Evolutionary conservation across 2,329 filamentous ascomycete species (phyloP), one percentile per base, ranked within the genome.

Genomic region (Aspergillus eucalypticola): DNA sequence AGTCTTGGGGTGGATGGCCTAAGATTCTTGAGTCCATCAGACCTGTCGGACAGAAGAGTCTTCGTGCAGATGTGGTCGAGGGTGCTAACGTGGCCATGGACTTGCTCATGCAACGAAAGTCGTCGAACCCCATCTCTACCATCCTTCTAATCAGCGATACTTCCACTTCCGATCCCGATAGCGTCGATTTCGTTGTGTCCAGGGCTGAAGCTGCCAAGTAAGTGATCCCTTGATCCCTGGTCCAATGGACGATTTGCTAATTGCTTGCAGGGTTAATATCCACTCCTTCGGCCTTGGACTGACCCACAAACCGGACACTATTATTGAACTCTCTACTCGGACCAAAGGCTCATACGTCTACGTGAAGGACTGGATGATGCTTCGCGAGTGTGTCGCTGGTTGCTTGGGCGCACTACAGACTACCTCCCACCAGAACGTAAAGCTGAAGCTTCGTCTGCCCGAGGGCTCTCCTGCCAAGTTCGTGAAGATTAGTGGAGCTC

Each of bases 291-390:
- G 95, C 35, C 84, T 99, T 17, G 95, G 95, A 54, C 88, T 97
- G 81, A 98, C 94, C 0, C 95, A 99, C 78, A 98, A 98, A 78
- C 95, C 95, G 5, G 95, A 99, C 73, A 97, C 93, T 0, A 96
- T 99, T 92, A 96, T 99, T 64, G 94, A 98, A 77, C 82, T 99
- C 11, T 98, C 95, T 0, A 95, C 91, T 6, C 86, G 92, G 62
- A 99, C 95, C 3, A 99, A 98, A 79, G 95, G 93, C 4, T 96
- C 92, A 1, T 99, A 98, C 73, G 96, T 92, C 1, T 99, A 98
- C 71, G 93, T 99, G 67, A 99, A 98, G 78, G 95, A 99, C 76
- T 99, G 95, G 95, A 98, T 98, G 94, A 99, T 98, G 94, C 84
- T 99, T 38, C 89, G 95, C 27, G 95, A 99, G 76, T 98, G 95